These are phyloP conservation scores for Fusarium chlamydosporum DNA, from an alignment of 2,329 filamentous ascomycete species.

Conservation along the genomic window DNA sequence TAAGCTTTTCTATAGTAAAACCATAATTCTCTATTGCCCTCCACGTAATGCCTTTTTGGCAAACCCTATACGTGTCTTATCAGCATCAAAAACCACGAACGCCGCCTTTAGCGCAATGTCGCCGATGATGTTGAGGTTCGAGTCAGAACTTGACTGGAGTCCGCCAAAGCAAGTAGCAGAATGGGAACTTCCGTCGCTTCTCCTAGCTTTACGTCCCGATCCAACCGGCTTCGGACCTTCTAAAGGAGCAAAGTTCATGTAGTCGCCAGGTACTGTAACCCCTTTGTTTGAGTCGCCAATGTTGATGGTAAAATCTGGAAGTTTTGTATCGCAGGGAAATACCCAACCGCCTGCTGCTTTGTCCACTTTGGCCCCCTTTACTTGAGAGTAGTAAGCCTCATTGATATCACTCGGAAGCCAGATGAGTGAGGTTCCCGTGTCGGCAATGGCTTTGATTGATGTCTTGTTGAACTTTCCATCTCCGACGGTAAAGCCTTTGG, in stretches of 20 bases:
- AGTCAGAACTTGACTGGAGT: constrained; percentile 68
- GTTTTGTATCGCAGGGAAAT: constrained; percentile 61
- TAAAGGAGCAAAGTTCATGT: constrained; percentile 68
- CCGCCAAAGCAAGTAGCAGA: constrained; percentile 72
- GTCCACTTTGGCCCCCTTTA: constrained; percentile 60
- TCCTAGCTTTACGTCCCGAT: neutral
- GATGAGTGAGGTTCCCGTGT: constrained; percentile 76
- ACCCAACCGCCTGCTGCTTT: constrained; percentile 61
- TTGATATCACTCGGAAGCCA: constrained; percentile 69
- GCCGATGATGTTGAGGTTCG: constrained; percentile 70
- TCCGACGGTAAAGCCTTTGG: constrained; percentile 42
- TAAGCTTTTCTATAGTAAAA: neutral
- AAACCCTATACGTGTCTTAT: constrained; percentile 43
- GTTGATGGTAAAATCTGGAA: constrained; percentile 67
- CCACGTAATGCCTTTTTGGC: constrained; percentile 32
- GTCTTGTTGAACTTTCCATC: constrained; percentile 46
- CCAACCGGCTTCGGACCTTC: constrained; percentile 1
- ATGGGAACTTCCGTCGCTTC: neutral
- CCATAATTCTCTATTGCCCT: neutral
- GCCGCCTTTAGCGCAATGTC: constrained; percentile 73
- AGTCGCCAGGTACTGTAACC: constrained; percentile 68
- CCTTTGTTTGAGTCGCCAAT: constrained; percentile 65
- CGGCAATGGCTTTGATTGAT: constrained; percentile 62
- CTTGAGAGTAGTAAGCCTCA: constrained; percentile 63
- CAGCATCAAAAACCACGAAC: constrained; percentile 69